Percentiles rank a stretch among this genome's conserved stretches.
These are phyloP conservation scores for Cynanchum wilfordii DNA, from an alignment of 257 asterid genomes.

Conservation along the genomic window DNA sequence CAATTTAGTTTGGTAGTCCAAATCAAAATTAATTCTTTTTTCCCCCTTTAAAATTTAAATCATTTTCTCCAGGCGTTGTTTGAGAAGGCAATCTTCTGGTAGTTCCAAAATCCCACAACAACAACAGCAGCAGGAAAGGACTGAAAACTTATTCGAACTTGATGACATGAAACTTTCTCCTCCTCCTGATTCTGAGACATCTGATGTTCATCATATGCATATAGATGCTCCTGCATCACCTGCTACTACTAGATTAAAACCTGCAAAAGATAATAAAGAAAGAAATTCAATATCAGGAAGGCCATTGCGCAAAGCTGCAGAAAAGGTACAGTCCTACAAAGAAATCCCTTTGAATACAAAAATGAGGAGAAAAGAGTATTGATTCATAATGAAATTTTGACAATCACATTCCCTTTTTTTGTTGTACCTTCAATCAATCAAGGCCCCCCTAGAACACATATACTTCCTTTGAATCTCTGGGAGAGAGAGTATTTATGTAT, in stretches of 20 bases:
- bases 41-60: background rate
- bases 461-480: background rate
- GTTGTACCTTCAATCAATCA: background rate
- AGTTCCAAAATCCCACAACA: constrained; percentile 31
- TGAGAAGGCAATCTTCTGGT: constrained; percentile 56
- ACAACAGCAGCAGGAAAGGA: constrained; percentile 36
- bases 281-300: constrained; percentile 57
- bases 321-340: constrained; percentile 72
- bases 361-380: constrained; percentile 54
- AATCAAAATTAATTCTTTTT: background rate
- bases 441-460: background rate
- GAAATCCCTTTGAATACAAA: constrained; percentile 70
- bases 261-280: constrained; percentile 20
- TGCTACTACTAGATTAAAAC: background rate
- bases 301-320: constrained; percentile 62
- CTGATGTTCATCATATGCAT: constrained; percentile 21
- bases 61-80: constrained; percentile 46
- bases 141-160: constrained; percentile 47
- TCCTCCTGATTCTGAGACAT: constrained; percentile 20
- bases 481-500: background rate
- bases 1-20: background rate
- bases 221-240: constrained; percentile 14
- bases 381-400: background rate
- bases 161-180: constrained; percentile 33
- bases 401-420: background rate